These are phyloP conservation scores for Phytophthora boehmeriae DNA, from an alignment of 352 stramenopile genomes.

Conservation along the genomic window DNA sequence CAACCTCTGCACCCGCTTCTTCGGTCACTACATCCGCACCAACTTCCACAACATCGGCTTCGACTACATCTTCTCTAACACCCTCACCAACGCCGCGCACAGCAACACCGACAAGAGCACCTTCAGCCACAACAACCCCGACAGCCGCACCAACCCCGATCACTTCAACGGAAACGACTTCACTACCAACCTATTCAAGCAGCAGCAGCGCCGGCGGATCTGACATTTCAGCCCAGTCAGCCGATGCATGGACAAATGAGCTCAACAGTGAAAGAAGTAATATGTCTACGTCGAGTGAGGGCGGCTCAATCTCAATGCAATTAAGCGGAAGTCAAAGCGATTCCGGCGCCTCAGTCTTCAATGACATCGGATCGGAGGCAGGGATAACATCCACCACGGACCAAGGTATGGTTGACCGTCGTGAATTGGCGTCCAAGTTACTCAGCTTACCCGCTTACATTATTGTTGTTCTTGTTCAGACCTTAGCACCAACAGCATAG, in stretches of 20 bases:
- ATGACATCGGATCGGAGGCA: conserved; percentile 12
- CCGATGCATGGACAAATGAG: not conserved
- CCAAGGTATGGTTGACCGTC: not conserved
- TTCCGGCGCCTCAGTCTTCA: not conserved
- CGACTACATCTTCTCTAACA: not conserved
- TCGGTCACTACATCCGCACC: conserved; percentile 4
- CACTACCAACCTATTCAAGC: not conserved
- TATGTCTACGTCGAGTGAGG: not conserved
- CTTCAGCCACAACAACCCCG: conserved; percentile 6
- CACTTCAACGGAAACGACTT: not conserved
- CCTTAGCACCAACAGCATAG: conserved; percentile 12
- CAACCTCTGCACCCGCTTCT: not conserved
- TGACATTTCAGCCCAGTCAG: not conserved
- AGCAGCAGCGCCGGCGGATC: not conserved
- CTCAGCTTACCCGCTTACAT: not conserved
- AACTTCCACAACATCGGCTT: conserved; percentile 7
- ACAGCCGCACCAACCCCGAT: conserved; percentile 6
- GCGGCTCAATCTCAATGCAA: conserved; percentile 4
- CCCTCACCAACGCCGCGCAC: not conserved
- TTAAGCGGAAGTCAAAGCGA: conserved; percentile 10
- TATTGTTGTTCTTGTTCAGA: not conserved
- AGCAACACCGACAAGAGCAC: not conserved
- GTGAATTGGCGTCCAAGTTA: not conserved
- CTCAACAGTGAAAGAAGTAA: not conserved
- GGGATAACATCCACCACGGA: conserved; percentile 1